Percentiles rank a stretch among this genome's conserved stretches.
Conservation (phyloP, 2,329 filamentous ascomycete species). For the Talaromyces albobiverticillius region DNA sequence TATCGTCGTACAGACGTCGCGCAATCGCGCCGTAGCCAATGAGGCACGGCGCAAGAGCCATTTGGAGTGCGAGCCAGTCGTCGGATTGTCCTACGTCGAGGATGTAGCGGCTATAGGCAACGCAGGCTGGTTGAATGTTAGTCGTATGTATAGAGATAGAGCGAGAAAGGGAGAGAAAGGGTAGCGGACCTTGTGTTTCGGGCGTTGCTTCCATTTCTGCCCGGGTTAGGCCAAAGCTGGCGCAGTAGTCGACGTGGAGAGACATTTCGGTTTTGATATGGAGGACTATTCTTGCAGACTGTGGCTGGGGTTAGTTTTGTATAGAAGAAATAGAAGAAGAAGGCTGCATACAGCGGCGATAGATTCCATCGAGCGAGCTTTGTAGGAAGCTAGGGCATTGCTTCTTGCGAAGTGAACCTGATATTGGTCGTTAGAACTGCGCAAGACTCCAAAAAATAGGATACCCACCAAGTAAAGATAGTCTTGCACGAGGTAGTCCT, state of each 20-base stretch:
- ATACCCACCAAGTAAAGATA: slow-evolving; percentile 75
- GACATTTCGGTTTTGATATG: slow-evolving; percentile 78
- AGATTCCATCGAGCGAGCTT: slow-evolving; percentile 69
- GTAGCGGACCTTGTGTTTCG: slow-evolving; percentile 73
- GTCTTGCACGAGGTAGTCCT: slow-evolving; percentile 85
- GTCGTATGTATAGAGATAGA: too few species aligned
- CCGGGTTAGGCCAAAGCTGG: slow-evolving; percentile 71
- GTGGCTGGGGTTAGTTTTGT: slow-evolving; percentile 1
- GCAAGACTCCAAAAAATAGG: background rate
- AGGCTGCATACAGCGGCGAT: slow-evolving; percentile 60
- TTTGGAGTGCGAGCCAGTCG: slow-evolving; percentile 82
- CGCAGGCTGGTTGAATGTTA: slow-evolving; percentile 57
- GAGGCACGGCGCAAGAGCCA: slow-evolving; percentile 81
- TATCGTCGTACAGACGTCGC: slow-evolving; percentile 63
- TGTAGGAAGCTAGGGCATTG: slow-evolving; percentile 82
- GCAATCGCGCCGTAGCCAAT: slow-evolving; percentile 86
- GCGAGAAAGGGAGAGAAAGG: too few species aligned
- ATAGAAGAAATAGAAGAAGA: slow-evolving; percentile 1
- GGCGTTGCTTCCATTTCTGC: slow-evolving; percentile 69
- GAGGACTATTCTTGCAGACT: slow-evolving; percentile 68
- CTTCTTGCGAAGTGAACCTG: slow-evolving; percentile 84
- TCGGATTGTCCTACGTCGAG: slow-evolving; percentile 84
- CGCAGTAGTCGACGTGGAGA: slow-evolving; percentile 79
- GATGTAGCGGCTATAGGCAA: slow-evolving; percentile 80
- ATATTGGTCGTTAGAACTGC: slow-evolving; percentile 6